These are phyloP conservation scores for Sisymbrium altissimum DNA, from an alignment of 345 rosid species.

Conservation along the genomic window DNA sequence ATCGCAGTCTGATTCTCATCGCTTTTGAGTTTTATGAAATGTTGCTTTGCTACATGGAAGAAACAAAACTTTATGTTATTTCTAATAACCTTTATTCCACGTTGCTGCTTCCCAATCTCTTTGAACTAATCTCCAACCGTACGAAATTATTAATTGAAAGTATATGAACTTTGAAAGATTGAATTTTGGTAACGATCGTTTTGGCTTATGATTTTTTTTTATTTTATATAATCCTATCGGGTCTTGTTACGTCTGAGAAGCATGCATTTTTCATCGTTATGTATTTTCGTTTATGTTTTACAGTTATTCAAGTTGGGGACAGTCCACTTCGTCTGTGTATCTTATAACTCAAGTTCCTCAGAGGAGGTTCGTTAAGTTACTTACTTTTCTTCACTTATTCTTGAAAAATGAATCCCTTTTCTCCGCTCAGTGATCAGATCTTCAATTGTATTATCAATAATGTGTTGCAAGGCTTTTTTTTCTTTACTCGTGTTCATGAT, in stretches of 20 bases:
- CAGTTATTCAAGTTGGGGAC: conserved; percentile 87
- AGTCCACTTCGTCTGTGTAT: conserved; percentile 61
- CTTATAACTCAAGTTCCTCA: conserved; percentile 37
- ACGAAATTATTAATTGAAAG: no score
- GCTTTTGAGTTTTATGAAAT: not conserved
- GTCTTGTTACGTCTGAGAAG: not conserved
- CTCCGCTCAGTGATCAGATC: not conserved
- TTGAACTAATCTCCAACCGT: not conserved
- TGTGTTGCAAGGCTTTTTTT: not conserved
- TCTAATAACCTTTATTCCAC: not conserved
- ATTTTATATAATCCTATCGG: not conserved
- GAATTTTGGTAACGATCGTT: not conserved
- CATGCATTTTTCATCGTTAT: conserved; percentile 1
- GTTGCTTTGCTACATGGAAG: conserved; percentile 9
- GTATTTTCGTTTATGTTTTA: conserved; percentile 2
- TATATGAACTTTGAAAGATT: not conserved
- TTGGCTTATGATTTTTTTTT: not conserved
- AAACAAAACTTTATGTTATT: not conserved
- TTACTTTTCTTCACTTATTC: not conserved
- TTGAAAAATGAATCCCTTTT: not conserved
- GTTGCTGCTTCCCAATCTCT: conserved; percentile 2
- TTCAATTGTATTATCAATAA: not conserved
- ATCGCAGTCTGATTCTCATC: not conserved
- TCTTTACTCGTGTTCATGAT: conserved; percentile 17
- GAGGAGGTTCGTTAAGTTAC: conserved; percentile 54